Evolutionary conservation across 768 basidiomycete genomes (phyloP).

Genomic region (Galerina marginata): DNA sequence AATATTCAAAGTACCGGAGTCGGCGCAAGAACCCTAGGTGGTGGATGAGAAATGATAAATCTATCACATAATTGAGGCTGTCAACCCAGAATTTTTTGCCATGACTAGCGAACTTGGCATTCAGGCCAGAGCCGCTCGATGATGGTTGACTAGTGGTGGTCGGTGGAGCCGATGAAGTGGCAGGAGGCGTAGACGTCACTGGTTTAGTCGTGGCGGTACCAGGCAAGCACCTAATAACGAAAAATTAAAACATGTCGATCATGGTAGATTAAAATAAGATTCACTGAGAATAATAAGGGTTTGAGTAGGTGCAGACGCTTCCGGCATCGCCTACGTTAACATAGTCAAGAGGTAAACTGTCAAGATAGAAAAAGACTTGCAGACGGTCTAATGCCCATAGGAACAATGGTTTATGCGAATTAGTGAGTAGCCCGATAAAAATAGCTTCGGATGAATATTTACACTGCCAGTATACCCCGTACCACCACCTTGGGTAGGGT

Average conservation of each 20-base stretch:
- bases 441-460: constrained; percentile 4
- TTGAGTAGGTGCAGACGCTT: constrained; percentile 31
- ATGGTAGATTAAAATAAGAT: background rate
- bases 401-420: background rate
- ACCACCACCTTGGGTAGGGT: constrained; percentile 29
- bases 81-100: constrained; percentile 42
- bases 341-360: background rate
- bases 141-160: constrained; percentile 6
- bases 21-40: constrained; percentile 29
- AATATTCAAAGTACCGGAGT: constrained; percentile 35
- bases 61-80: no score
- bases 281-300: constrained; percentile 40
- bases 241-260: background rate
- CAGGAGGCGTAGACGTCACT: background rate
- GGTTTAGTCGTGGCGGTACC: constrained; percentile 7
- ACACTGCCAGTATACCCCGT: constrained; percentile 33
- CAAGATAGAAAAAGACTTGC: constrained; percentile 10
- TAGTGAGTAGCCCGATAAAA: background rate
- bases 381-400: constrained; percentile 15
- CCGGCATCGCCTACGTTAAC: constrained; percentile 30
- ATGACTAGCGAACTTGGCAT: constrained; percentile 34
- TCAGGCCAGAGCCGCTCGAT: constrained; percentile 27
- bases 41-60: background rate
- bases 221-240: constrained; percentile 18
- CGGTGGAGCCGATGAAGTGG: background rate